Evolutionary conservation across 768 basidiomycete genomes (phyloP), one percentile per base, ranked within the genome.

Genomic region (Tricholoma bakamatsutake): DNA sequence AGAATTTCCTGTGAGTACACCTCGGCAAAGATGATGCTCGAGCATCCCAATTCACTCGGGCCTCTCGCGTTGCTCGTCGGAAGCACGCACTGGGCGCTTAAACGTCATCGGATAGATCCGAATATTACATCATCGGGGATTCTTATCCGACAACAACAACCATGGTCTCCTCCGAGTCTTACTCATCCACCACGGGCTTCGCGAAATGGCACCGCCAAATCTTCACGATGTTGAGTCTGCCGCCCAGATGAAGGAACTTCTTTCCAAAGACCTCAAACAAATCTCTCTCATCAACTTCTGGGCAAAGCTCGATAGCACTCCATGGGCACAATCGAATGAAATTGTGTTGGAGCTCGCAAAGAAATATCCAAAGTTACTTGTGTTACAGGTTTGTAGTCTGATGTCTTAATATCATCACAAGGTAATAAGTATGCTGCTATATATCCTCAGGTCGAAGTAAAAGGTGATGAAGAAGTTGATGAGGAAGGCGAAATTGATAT

Each of bases 401-500:
- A 69, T 95, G 93, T 48, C 10, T 5, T 31, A 7, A 24, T 28
- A 7, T 30, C 2, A 2, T 7, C 15, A 15, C 28, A 17, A 3
- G 7, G 28, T 48, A 17, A 31, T 31, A 31, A 24, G 21, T 24
- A 24, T 24, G 21, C 21, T 30, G 88, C 90, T 39, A 18, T 50
- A 30, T 35, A n/a, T 49, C 4, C 15, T 7, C 65, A 93, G 87
- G 85, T 95, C 3, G 89, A 96, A 62, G 93, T 92, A 2, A 92
- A 95, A 68, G 70, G 73, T 13, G 83, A 90, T 58, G 62, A 76
- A 12, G 93, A 95, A 48, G 94, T 99, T 55, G 77, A 93, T 4
- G 94, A 97, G 63, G 91, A 90, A 10, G 98, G 98, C 64, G 87
- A 92, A 6, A 82, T 99, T 57, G 85, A 93, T 94, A 46, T 75